Percentiles rank a stretch among this genome's conserved stretches.
Evolutionary conservation across 1,284 basidiomycete species (phyloP).

Genomic region (Fomitopsis betulina): DNA sequence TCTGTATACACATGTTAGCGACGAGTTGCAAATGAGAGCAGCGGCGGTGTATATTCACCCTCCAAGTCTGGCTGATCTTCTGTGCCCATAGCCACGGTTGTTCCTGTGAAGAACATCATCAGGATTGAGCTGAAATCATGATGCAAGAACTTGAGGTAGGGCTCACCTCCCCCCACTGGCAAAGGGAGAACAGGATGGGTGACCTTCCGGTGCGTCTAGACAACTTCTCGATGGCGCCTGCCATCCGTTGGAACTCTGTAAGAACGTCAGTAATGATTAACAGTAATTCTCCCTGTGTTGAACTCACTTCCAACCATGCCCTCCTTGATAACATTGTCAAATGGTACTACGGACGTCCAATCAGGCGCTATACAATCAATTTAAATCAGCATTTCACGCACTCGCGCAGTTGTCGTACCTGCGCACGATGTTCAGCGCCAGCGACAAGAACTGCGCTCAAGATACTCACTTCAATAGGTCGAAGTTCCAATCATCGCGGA

Average conservation of each 20-base stretch:
- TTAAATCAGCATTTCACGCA: conserved; percentile 15
- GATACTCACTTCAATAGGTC: conserved; percentile 42
- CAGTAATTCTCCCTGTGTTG: neutral
- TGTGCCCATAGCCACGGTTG: conserved; percentile 36
- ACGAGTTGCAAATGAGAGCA: neutral
- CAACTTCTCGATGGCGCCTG: conserved; percentile 40
- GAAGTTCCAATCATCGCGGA: conserved; percentile 45
- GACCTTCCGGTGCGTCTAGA: conserved; percentile 33
- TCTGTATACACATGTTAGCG: conserved; percentile 11
- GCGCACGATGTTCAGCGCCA: neutral
- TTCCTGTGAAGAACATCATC: conserved; percentile 14
- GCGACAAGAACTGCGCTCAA: neutral
- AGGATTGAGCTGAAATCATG: neutral
- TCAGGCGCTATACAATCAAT: neutral
- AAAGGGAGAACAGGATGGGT: conserved; percentile 45
- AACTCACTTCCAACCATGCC: conserved; percentile 45
- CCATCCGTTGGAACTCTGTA: conserved; percentile 46
- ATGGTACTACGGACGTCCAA: conserved; percentile 35
- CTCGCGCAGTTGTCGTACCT: conserved; percentile 50
- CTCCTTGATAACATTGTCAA: conserved; percentile 39
- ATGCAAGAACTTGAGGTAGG: neutral
- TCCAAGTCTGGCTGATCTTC: conserved; percentile 40
- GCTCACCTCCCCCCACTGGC: conserved; percentile 48
- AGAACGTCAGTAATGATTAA: neutral
- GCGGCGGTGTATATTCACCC: conserved; percentile 25